Evolutionary conservation across 495 filamentous ascomycete genomes (phyloP).

Genomic region (Hyaloscypha bicolor): DNA sequence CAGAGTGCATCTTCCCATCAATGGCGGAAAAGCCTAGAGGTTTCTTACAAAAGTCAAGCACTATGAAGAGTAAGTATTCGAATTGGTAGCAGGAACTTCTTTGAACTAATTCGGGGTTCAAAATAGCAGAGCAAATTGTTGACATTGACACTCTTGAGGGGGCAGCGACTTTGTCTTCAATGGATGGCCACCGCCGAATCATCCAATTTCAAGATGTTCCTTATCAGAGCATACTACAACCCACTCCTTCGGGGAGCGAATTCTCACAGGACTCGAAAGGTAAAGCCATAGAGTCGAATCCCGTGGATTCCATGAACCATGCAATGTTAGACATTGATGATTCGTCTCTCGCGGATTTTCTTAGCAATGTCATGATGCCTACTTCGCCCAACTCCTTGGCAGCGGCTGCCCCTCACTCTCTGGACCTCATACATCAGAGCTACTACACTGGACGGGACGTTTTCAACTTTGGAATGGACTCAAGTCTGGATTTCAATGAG

Average conservation of each 20-base stretch:
- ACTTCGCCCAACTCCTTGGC: not conserved
- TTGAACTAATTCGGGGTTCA: not conserved
- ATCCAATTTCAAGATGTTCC: not conserved
- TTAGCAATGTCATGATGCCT: conserved; percentile 4
- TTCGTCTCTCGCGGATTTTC: conserved; percentile 4
- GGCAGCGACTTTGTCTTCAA: conserved; percentile 1
- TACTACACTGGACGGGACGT: conserved; percentile 31
- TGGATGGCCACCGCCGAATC: not conserved
- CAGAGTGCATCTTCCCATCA: conserved; percentile 8
- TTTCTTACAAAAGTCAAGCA: not conserved
- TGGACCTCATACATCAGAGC: conserved; percentile 1
- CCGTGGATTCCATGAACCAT: not conserved
- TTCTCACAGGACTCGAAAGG: conserved; percentile 2
- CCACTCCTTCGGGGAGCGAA: not conserved
- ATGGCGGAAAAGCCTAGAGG: not conserved
- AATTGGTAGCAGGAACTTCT: not conserved
- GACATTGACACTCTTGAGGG: conserved; percentile 4
- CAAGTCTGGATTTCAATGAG: conserved; percentile 60
- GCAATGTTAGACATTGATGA: not conserved
- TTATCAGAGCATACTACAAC: not conserved
- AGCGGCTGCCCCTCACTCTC: not conserved
- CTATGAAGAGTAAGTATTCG: not conserved
- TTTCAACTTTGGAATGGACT: conserved; percentile 51
- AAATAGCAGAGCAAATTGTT: not conserved
- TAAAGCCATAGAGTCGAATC: not conserved